Conservation (phyloP, 352 stramenopile species). For the Pythium phragmiticola region DNA sequence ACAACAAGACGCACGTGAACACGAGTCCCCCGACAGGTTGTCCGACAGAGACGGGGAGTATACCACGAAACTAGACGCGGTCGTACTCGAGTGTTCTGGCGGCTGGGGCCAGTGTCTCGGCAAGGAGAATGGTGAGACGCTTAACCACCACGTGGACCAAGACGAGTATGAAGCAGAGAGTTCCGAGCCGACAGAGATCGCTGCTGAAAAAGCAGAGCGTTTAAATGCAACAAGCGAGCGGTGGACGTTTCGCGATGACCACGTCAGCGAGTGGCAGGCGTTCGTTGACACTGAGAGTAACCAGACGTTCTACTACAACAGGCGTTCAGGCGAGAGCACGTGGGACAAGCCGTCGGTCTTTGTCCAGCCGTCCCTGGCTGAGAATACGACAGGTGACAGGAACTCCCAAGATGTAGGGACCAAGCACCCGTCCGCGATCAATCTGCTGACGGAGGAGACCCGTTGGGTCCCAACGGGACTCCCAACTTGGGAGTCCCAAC, state of each 20-base stretch:
- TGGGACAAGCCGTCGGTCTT: conserved; percentile 42
- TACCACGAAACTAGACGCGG: conserved; percentile 2
- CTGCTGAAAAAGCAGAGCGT: conserved; percentile 1
- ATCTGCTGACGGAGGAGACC: conserved; percentile 45
- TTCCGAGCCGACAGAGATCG: conserved; percentile 16
- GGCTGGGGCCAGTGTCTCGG: conserved; percentile 24
- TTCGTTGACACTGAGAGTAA: conserved; percentile 58
- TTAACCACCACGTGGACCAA: conserved; percentile 23
- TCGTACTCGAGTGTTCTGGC: conserved; percentile 24
- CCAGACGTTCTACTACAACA: conserved; percentile 73
- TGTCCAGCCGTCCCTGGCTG: not conserved
- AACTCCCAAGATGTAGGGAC: conserved; percentile 49
- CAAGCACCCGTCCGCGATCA: conserved; percentile 52
- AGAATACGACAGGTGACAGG: conserved; percentile 27
- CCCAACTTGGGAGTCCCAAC: no score
- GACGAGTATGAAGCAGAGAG: conserved; percentile 10
- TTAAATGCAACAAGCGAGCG: not conserved
- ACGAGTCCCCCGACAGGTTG: not conserved
- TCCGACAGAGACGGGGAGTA: not conserved
- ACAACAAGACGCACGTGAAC: not conserved
- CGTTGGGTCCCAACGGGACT: conserved; percentile 30
- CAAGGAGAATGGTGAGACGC: conserved; percentile 1
- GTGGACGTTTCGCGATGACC: conserved; percentile 30
- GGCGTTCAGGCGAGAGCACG: conserved; percentile 48
- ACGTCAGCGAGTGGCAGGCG: conserved; percentile 45